Evolutionary conservation across 2,329 filamentous ascomycete genomes (phyloP).

Genomic region (Calonectria pseudoreteaudii): DNA sequence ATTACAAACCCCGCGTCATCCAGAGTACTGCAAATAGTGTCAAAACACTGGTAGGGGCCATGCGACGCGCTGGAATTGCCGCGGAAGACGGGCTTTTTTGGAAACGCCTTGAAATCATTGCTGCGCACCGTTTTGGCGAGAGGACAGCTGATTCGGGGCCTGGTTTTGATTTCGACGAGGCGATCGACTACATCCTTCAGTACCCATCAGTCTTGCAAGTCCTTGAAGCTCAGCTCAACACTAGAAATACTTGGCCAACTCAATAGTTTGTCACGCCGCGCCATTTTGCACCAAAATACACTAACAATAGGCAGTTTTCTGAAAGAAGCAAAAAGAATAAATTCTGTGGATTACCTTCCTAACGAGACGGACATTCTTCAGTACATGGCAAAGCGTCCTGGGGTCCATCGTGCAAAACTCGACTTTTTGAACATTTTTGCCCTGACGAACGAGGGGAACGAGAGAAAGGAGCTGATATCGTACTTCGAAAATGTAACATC

Average conservation of each 20-base stretch:
- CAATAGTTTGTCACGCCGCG: not conserved
- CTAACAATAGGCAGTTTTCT: not conserved
- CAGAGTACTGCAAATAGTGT: not conserved
- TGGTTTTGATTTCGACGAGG: not conserved
- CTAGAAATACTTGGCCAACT: not conserved
- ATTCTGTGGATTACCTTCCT: not conserved
- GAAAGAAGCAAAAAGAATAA: not conserved
- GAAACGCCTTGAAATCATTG: not conserved
- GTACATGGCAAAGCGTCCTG: not conserved
- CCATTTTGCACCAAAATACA: not conserved
- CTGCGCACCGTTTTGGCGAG: not conserved
- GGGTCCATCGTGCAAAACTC: not conserved
- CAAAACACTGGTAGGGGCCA: not conserved
- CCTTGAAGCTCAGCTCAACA: not conserved
- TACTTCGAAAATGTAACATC: not conserved
- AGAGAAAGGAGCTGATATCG: not conserved
- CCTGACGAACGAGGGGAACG: not conserved
- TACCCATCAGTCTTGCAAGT: not conserved
- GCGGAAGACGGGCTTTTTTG: not conserved
- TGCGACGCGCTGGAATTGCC: not conserved
- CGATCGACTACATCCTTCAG: not conserved
- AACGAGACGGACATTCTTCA: not conserved
- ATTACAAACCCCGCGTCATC: not conserved
- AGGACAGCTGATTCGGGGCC: not conserved
- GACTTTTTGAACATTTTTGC: not conserved